Percentiles rank a stretch among this genome's conserved stretches.
phyloP scores from a whole-genome alignment of 1,139 yeast species.

The Yamadazyma taylorii region DNA sequence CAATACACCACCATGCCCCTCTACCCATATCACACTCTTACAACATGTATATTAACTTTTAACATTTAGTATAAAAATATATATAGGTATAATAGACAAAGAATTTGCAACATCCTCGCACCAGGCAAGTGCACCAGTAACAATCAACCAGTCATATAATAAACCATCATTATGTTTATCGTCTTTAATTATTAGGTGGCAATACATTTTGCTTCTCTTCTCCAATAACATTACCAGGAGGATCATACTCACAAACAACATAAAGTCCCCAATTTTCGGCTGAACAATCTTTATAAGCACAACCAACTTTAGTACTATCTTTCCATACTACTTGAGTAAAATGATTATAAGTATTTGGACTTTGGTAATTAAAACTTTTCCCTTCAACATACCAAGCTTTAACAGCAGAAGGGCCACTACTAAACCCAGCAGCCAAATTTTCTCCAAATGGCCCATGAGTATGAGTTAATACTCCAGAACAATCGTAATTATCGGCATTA shows the following conservation, averaged over 20 bases:
- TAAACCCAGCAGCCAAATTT: slow-evolving; percentile 78
- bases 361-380: slow-evolving; percentile 50
- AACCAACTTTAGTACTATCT: slow-evolving; percentile 65
- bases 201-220: slow-evolving; percentile 51
- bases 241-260: slow-evolving; percentile 52
- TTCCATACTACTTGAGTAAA: slow-evolving; percentile 90
- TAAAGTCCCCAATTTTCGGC: slow-evolving; percentile 48
- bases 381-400: slow-evolving; percentile 86
- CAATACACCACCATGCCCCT: too few relatives aligned
- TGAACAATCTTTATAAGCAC: slow-evolving; percentile 62
- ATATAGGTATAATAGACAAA: too few relatives aligned
- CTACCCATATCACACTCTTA: too few relatives aligned
- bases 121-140: too few relatives aligned
- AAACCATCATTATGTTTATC: too few relatives aligned
- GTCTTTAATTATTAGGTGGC: slow-evolving; percentile 18
- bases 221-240: slow-evolving; percentile 54
- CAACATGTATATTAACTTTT: too few relatives aligned
- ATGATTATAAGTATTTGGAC: slow-evolving; percentile 54
- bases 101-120: too few relatives aligned
- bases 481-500: slow-evolving; percentile 68
- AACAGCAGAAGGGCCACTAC: slow-evolving; percentile 55
- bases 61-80: too few relatives aligned
- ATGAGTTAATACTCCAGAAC: slow-evolving; percentile 69
- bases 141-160: too few relatives aligned
- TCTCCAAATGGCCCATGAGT: slow-evolving; percentile 84